Conservation (phyloP, 2,329 filamentous ascomycete species). For the Chrysosporium queenslandicum region DNA sequence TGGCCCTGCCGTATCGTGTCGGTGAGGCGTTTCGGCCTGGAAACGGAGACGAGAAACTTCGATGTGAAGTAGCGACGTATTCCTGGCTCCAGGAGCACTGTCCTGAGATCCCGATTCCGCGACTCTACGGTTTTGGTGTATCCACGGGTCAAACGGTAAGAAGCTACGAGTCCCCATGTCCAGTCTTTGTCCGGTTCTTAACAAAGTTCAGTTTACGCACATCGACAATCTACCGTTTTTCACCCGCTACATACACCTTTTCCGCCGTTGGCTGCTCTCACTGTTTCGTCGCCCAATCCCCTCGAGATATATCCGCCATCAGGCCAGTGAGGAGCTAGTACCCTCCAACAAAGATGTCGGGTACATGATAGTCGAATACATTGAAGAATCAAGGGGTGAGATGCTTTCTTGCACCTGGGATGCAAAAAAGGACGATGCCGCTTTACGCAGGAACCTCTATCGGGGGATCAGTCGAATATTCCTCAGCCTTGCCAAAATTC, state of each 20-base stretch:
- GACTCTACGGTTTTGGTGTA: slow-evolving; percentile 19
- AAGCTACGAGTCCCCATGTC: neutral
- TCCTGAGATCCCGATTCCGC: slow-evolving; percentile 15
- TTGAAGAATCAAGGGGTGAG: slow-evolving; percentile 15
- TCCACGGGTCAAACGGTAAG: slow-evolving; percentile 19
- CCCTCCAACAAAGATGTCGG: neutral
- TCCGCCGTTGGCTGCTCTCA: neutral
- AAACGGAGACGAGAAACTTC: slow-evolving; percentile 17
- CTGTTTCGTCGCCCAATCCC: neutral
- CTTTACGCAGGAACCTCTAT: slow-evolving; percentile 20
- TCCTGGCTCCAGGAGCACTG: slow-evolving; percentile 14
- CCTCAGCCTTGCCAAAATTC: slow-evolving; percentile 10
- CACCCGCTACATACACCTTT: neutral
- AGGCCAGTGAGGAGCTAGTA: too few species aligned
- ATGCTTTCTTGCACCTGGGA: slow-evolving; percentile 23
- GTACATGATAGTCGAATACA: slow-evolving; percentile 21
- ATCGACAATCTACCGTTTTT: neutral
- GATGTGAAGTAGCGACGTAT: slow-evolving; percentile 17
- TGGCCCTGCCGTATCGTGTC: slow-evolving; percentile 15
- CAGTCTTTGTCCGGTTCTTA: neutral
- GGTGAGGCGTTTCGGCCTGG: slow-evolving; percentile 7
- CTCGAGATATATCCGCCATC: slow-evolving; percentile 5
- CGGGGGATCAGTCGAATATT: slow-evolving; percentile 18
- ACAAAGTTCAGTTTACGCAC: neutral
- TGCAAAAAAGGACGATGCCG: slow-evolving; percentile 11